Percentiles rank a stretch among this genome's conserved stretches.
Conservation (phyloP, 805 yeast species). For the Maudiozyma serrabonitensis region DNA sequence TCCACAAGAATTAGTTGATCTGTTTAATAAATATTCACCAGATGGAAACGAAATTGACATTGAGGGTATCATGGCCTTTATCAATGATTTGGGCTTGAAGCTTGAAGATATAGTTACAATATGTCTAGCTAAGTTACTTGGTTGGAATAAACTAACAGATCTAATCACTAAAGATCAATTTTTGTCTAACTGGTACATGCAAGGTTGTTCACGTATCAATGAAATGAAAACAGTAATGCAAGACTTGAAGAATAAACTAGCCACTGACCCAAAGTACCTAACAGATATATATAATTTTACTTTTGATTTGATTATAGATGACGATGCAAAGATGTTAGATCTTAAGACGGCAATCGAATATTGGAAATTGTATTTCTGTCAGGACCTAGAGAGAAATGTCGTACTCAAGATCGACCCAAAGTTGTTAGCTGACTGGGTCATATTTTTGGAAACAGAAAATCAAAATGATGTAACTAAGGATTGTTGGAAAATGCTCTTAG, state of each 20-base stretch:
- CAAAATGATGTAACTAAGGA: slow-evolving; percentile 54
- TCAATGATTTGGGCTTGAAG: slow-evolving; percentile 56
- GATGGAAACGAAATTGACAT: slow-evolving; percentile 43
- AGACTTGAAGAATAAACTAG: slow-evolving; percentile 28
- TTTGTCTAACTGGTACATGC: slow-evolving; percentile 15
- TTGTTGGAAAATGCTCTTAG: slow-evolving; percentile 75
- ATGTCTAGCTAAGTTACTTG: slow-evolving; percentile 58
- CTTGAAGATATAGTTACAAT: slow-evolving; percentile 70
- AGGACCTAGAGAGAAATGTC: slow-evolving; percentile 1
- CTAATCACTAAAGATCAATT: slow-evolving; percentile 18
- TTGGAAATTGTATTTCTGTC: slow-evolving; percentile 60
- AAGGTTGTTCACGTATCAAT: slow-evolving; percentile 26
- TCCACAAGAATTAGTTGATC: slow-evolving; percentile 11
- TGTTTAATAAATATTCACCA: slow-evolving; percentile 15
- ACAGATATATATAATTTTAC: slow-evolving; percentile 59
- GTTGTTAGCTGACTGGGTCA: slow-evolving; percentile 47
- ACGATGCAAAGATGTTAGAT: slow-evolving; percentile 45
- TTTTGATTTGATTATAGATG: slow-evolving; percentile 55
- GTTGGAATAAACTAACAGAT: slow-evolving; percentile 24
- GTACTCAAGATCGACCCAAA: slow-evolving; percentile 18
- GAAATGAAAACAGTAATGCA: slow-evolving; percentile 40
- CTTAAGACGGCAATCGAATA: slow-evolving; percentile 59
- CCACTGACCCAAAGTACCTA: slow-evolving; percentile 35
- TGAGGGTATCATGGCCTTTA: slow-evolving; percentile 66
- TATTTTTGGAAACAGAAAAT: slow-evolving; percentile 37